Percentiles rank a stretch among this genome's conserved stretches.
Evolutionary conservation across 1,284 basidiomycete genomes (phyloP).

Genomic region (Puccinia triticina): DNA sequence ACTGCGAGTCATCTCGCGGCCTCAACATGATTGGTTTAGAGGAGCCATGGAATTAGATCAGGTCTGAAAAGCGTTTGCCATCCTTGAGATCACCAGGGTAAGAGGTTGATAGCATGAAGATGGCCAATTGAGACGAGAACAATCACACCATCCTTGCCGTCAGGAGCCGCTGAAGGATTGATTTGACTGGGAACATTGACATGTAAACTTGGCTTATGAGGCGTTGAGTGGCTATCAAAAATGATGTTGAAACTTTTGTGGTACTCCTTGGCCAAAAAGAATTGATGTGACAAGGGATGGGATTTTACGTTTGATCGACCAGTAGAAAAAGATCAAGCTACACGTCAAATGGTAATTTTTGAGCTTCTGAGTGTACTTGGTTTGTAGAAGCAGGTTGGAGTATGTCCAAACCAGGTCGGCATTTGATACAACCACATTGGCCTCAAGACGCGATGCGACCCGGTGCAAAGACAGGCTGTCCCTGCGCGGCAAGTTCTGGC

Average conservation of each 20-base stretch:
- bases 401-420: slow-evolving; percentile 66
- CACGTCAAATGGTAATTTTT: slow-evolving; percentile 61
- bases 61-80: slow-evolving; percentile 53
- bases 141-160: slow-evolving; percentile 61
- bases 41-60: too few species aligned
- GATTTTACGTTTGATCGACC: slow-evolving; percentile 63
- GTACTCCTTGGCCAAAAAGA: slow-evolving; percentile 61
- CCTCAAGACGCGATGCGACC: too few species aligned
- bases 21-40: too few species aligned
- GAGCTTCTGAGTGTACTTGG: slow-evolving; percentile 58
- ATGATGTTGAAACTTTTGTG: slow-evolving; percentile 63
- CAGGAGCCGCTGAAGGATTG: slow-evolving; percentile 60
- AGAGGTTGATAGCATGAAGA: slow-evolving; percentile 49
- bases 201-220: slow-evolving; percentile 65
- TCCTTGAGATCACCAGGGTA: slow-evolving; percentile 41
- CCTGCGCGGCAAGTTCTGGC: too few species aligned
- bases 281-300: slow-evolving; percentile 64
- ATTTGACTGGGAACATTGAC: slow-evolving; percentile 65
- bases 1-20: too few species aligned
- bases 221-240: slow-evolving; percentile 64
- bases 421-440: slow-evolving; percentile 65
- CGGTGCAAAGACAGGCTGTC: too few species aligned
- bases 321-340: slow-evolving; percentile 66
- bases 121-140: slow-evolving; percentile 62
- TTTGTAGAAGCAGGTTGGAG: slow-evolving; percentile 62